Conservation (phyloP, 495 filamentous ascomycete genomes). For the Aspergillus heteromorphus region DNA sequence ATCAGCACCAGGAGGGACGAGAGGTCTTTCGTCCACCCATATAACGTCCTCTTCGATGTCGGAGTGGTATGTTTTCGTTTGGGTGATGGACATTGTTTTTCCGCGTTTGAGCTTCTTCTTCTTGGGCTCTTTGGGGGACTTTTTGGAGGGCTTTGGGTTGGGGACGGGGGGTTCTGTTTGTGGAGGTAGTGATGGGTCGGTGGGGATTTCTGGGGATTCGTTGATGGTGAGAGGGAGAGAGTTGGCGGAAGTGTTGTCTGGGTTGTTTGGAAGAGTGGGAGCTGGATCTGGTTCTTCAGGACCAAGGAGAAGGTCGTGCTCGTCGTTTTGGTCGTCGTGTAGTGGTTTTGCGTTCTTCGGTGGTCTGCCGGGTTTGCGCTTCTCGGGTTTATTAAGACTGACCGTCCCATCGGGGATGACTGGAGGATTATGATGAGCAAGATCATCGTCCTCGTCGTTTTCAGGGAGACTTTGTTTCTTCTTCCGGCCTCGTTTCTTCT, state of each 20-base stretch:
- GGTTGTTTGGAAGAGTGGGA: background rate
- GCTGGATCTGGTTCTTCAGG: background rate
- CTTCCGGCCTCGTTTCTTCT: constrained; percentile 30
- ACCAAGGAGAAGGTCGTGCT: background rate
- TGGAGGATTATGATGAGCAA: constrained; percentile 9
- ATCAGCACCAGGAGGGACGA: background rate
- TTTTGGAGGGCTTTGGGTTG: background rate
- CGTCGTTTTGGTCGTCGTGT: background rate
- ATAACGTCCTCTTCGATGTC: constrained; percentile 33
- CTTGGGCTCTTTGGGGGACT: constrained; percentile 20
- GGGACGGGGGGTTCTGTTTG: too few relatives aligned
- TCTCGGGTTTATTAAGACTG: constrained; percentile 12
- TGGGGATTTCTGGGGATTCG: background rate
- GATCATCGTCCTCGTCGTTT: constrained; percentile 30
- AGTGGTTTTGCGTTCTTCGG: constrained; percentile 15
- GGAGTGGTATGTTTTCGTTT: constrained; percentile 22
- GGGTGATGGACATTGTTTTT: constrained; percentile 31
- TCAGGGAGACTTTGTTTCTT: constrained; percentile 27
- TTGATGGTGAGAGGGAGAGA: background rate
- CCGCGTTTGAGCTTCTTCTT: constrained; percentile 39
- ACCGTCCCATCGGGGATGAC: background rate
- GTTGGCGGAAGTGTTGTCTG: background rate
- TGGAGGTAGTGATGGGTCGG: constrained; percentile 4
- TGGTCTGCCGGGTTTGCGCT: constrained; percentile 20
- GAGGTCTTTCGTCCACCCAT: constrained; percentile 32